Conservation (phyloP, 2,329 filamentous ascomycete genomes). For the Diaporthe citri region DNA sequence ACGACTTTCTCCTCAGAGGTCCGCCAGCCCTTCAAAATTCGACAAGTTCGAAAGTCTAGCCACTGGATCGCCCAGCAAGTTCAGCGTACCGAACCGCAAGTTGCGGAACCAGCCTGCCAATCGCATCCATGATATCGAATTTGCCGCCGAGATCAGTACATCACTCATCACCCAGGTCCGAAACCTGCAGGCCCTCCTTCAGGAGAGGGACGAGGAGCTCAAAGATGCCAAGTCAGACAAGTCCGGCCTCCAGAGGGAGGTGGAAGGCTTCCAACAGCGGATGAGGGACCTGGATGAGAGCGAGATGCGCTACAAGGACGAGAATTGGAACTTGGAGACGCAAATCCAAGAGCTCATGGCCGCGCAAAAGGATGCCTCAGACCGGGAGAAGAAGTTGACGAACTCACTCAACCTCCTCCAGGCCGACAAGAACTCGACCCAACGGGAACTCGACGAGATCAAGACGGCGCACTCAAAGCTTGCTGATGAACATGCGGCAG, state of each 20-base stretch:
- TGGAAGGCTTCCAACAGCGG: slow-evolving; percentile 82
- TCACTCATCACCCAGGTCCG: slow-evolving; percentile 94
- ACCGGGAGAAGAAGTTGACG: slow-evolving; percentile 85
- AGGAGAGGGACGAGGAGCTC: slow-evolving; percentile 89
- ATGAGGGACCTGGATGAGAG: slow-evolving; percentile 89
- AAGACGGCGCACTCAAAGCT: slow-evolving; percentile 84
- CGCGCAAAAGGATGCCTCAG: slow-evolving; percentile 79
- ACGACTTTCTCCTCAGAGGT: slow-evolving; percentile 63
- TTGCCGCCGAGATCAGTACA: slow-evolving; percentile 97
- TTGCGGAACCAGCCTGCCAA: slow-evolving; percentile 90
- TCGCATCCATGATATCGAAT: slow-evolving; percentile 94
- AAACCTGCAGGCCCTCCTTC: slow-evolving; percentile 85
- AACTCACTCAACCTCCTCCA: slow-evolving; percentile 78
- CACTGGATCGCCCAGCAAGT: slow-evolving; percentile 88
- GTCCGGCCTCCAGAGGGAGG: slow-evolving; percentile 84
- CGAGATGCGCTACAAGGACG: slow-evolving; percentile 96
- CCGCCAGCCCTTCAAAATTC: slow-evolving; percentile 76
- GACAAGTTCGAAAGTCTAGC: slow-evolving; percentile 81
- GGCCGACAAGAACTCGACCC: slow-evolving; percentile 80
- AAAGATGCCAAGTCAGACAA: slow-evolving; percentile 81
- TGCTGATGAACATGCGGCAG: slow-evolving; percentile 81
- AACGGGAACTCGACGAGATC: slow-evolving; percentile 92
- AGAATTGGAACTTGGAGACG: slow-evolving; percentile 98
- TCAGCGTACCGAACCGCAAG: slow-evolving; percentile 87
- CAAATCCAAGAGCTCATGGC: slow-evolving; percentile 87